Conservation (phyloP, 1,139 yeast genomes). For the Candida tetrigidarum region DNA sequence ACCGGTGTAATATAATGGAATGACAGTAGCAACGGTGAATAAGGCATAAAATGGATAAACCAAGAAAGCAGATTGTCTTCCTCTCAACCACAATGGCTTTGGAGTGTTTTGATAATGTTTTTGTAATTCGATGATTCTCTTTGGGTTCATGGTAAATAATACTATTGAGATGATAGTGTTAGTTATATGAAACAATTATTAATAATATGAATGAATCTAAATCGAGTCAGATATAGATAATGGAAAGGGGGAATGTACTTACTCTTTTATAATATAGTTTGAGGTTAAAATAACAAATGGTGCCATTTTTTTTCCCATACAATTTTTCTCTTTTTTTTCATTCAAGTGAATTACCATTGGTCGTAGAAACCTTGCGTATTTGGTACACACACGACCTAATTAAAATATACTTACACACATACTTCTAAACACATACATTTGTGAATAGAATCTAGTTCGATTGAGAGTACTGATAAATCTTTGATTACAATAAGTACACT, state of each 20-base stretch:
- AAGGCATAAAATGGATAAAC: conserved; percentile 91
- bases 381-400: conserved; percentile 1
- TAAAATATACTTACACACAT: background rate
- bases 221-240: too few species aligned
- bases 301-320: conserved; percentile 1
- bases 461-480: too few species aligned
- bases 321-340: background rate
- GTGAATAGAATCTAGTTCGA: too few species aligned
- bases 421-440: too few species aligned
- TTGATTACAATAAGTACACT: too few species aligned
- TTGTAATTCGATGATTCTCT: conserved; percentile 76
- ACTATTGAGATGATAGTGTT: too few species aligned
- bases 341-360: conserved; percentile 6
- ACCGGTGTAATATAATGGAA: conserved; percentile 76
- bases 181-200: background rate
- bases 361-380: background rate
- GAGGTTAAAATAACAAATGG: background rate
- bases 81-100: conserved; percentile 79
- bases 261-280: background rate
- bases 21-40: conserved; percentile 72
- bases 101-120: conserved; percentile 72
- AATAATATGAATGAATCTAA: too few species aligned
- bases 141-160: conserved; percentile 66
- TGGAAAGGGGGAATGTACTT: background rate
- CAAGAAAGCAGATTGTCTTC: conserved; percentile 72